Base-by-base conservation (phyloP, 805 yeast species). In the Candida stauntonica region DNA sequence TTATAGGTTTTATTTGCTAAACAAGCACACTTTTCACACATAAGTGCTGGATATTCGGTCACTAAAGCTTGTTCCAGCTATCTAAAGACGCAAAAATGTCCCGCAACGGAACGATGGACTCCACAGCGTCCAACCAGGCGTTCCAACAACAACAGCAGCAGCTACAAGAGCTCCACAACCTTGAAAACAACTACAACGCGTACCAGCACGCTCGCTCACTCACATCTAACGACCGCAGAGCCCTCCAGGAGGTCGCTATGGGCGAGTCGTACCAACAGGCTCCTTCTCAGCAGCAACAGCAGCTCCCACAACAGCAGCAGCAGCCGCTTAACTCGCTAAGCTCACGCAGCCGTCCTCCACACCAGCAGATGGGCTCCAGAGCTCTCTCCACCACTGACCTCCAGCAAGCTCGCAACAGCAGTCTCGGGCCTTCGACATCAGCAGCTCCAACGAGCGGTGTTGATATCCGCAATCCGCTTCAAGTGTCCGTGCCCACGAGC, bases 381-480 rank as follows among this genome's bases (percentile, higher is more conserved):
- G 39, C 33, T 7, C 20, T 41, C 28, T 35, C 36, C 5, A 19
- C 16, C 16, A 4, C 14, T 5, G 38, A 41, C 5, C 18, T 19
- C 24, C 18, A 21, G 26, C 34, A 31, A 19, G 17, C 31, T 16
- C 33, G 35, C 16, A 37, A 28, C 33, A 34, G 33, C 38, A 29
- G 23, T 14, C 29, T 18, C 14, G 27, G 18, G 31, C 28, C 30
- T 33, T 19, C 38, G 31, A 13, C 35, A 45, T 24, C 32, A 8
- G 26, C 31, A 9, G 14, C 29, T 13, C 44, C n/a, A n/a, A n/a
- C n/a, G n/a, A n/a, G n/a, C n/a, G n/a, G 26, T 40, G 34, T 35
- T 15, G 77, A 73, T 44, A 72, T 74, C 11, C 53, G 73, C 9
- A 73, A 73, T 35, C 81, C 81, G 1, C 55, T 74, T 19, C 54